phyloP scores from a whole-genome alignment of 805 yeast species.

The Isabelozyma heimii region DNA sequence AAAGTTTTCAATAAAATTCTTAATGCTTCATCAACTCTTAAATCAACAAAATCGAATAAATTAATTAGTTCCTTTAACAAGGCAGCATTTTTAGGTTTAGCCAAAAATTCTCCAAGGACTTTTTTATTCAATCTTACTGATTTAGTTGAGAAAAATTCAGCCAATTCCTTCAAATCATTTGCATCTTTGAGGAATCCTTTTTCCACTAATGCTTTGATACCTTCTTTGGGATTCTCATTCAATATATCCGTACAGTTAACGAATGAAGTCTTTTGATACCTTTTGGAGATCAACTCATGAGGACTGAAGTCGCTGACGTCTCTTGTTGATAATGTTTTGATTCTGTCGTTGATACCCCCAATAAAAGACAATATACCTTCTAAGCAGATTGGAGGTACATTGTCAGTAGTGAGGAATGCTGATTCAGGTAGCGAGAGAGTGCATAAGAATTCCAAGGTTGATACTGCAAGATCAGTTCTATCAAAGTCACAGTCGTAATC shows the following conservation, averaged over 20 bases:
- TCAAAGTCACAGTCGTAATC: constrained; percentile 91
- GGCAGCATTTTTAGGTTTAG: constrained; percentile 66
- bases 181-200: constrained; percentile 56
- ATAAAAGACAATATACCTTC: constrained; percentile 80
- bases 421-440: constrained; percentile 82
- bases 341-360: constrained; percentile 55
- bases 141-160: constrained; percentile 70
- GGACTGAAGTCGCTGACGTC: constrained; percentile 3
- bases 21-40: constrained; percentile 91
- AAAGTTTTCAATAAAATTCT: constrained; percentile 78
- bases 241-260: constrained; percentile 71
- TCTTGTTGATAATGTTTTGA: constrained; percentile 20
- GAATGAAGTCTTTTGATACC: constrained; percentile 66
- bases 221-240: constrained; percentile 76
- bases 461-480: constrained; percentile 70
- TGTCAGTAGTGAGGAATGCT: constrained; percentile 73
- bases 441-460: constrained; percentile 67
- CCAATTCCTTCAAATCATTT: constrained; percentile 59
- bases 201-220: constrained; percentile 62
- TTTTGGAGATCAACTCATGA: constrained; percentile 39
- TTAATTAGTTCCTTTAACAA: constrained; percentile 64
- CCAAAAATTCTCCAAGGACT: constrained; percentile 79
- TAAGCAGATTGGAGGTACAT: constrained; percentile 89
- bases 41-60: constrained; percentile 68
- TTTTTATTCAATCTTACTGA: constrained; percentile 86